phyloP scores from a whole-genome alignment of 2,329 filamentous ascomycete species.

The Cladorrhinum sp. region DNA sequence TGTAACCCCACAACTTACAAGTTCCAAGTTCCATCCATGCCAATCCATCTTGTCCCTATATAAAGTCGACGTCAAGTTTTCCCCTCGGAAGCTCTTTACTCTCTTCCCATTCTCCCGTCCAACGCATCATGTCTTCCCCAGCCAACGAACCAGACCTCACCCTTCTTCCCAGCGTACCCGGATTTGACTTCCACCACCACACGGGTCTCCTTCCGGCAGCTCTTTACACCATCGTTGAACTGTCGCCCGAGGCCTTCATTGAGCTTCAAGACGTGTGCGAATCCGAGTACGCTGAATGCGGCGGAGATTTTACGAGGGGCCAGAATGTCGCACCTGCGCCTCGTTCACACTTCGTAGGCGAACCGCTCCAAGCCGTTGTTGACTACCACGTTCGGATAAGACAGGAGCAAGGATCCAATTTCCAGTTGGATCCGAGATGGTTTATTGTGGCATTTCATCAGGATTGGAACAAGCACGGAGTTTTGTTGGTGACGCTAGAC shows the following conservation, averaged over 20 bases:
- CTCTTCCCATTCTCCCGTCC: neutral
- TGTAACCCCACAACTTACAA: too few species aligned
- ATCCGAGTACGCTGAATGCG: neutral
- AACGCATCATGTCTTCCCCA: neutral
- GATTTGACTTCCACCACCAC: neutral
- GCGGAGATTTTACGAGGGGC: neutral
- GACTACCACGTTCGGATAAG: neutral
- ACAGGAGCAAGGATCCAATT: neutral
- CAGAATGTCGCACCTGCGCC: neutral
- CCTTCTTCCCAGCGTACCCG: neutral
- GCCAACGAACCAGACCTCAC: neutral
- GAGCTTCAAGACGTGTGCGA: neutral
- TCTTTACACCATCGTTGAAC: neutral
- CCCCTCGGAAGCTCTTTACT: too few species aligned
- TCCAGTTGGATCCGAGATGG: neutral
- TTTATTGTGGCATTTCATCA: neutral
- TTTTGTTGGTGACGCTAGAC: neutral
- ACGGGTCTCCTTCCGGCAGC: neutral
- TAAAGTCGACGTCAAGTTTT: too few species aligned
- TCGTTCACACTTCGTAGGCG: neutral
- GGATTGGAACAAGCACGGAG: neutral
- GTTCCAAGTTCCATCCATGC: too few species aligned
- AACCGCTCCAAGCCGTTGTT: neutral
- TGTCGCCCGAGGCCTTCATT: neutral
- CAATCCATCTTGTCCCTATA: too few species aligned